Percentiles rank a stretch among this genome's conserved stretches.
phyloP scores from a whole-genome alignment of 345 rosid species.

The Eucalyptus urophylla region DNA sequence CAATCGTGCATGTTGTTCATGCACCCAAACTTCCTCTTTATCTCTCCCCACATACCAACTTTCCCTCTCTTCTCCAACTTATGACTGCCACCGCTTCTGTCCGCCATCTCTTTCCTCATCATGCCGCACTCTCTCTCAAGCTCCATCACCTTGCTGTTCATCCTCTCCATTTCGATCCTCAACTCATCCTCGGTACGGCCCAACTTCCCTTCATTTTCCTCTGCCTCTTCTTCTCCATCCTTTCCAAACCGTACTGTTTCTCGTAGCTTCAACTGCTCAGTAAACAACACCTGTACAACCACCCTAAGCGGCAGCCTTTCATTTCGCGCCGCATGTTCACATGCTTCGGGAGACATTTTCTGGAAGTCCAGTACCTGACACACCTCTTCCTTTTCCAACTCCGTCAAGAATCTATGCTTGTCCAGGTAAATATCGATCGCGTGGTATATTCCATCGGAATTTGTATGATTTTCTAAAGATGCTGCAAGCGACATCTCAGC shows the following conservation, averaged over 20 bases:
- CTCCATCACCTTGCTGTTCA: slow-evolving; percentile 57
- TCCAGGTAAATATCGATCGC: slow-evolving; percentile 67
- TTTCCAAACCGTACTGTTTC: slow-evolving; percentile 8
- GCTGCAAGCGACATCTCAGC: slow-evolving; percentile 41
- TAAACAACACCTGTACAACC: slow-evolving; percentile 37
- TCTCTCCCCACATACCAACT: slow-evolving; percentile 48
- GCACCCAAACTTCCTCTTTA: slow-evolving; percentile 94
- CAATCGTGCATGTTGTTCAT: slow-evolving; percentile 23
- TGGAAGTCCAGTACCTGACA: slow-evolving; percentile 54
- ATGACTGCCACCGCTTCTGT: slow-evolving; percentile 5
- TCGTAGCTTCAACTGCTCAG: slow-evolving; percentile 49
- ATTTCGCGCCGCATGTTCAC: slow-evolving; percentile 48
- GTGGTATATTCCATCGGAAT: slow-evolving; percentile 55
- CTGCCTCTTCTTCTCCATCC: slow-evolving; percentile 12
- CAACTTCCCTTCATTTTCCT: not conserved
- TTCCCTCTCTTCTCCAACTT: slow-evolving; percentile 18
- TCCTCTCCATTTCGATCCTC: slow-evolving; percentile 31
- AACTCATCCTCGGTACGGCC: slow-evolving; percentile 18
- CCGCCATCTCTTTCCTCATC: slow-evolving; percentile 39
- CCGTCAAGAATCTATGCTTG: slow-evolving; percentile 45
- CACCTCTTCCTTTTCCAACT: slow-evolving; percentile 49
- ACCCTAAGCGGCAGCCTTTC: slow-evolving; percentile 58
- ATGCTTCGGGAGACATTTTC: slow-evolving; percentile 55
- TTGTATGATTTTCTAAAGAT: slow-evolving; percentile 25
- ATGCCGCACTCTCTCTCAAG: slow-evolving; percentile 34